Evolutionary conservation across 106 monocot genomes (phyloP).

Genomic region (Allium sativum): DNA sequence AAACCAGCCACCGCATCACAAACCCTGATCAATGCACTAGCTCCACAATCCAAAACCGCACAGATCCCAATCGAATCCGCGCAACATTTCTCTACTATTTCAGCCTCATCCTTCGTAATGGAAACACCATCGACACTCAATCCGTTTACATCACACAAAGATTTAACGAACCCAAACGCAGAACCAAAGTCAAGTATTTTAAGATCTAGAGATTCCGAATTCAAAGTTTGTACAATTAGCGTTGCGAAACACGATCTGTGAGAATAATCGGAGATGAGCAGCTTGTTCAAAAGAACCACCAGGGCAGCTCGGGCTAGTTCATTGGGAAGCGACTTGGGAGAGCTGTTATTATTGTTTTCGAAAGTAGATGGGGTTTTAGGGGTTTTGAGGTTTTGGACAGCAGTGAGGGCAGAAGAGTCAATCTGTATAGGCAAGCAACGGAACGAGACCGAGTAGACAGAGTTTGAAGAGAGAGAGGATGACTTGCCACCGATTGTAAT

Average conservation of each 20-base stretch:
- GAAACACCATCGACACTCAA: conserved; percentile 23
- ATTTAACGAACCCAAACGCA: conserved; percentile 21
- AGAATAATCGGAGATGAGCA: conserved; percentile 38
- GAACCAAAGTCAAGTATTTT: conserved; percentile 56
- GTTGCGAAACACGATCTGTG: conserved; percentile 27
- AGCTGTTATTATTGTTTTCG: neutral
- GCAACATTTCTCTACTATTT: conserved; percentile 29
- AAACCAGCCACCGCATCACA: conserved; percentile 73
- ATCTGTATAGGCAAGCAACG: conserved; percentile 24
- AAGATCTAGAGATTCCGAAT: conserved; percentile 7
- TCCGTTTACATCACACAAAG: conserved; percentile 25
- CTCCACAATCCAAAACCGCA: conserved; percentile 54
- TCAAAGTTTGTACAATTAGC: conserved; percentile 31
- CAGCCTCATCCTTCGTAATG: conserved; percentile 29
- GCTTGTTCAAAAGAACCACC: conserved; percentile 71
- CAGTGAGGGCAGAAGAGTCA: conserved; percentile 69
- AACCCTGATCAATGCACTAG: conserved; percentile 34
- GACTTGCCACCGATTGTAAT: conserved; percentile 65
- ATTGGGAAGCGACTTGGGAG: conserved; percentile 15
- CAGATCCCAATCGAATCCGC: conserved; percentile 26
- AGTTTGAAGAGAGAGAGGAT: conserved; percentile 35
- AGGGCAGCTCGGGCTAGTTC: conserved; percentile 59
- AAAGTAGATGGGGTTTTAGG: neutral
- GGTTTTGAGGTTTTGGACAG: conserved; percentile 30
- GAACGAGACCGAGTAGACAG: conserved; percentile 43